These are phyloP conservation scores for Solanum sejunctum DNA, from an alignment of 257 asterid genomes.

Conservation along the genomic window DNA sequence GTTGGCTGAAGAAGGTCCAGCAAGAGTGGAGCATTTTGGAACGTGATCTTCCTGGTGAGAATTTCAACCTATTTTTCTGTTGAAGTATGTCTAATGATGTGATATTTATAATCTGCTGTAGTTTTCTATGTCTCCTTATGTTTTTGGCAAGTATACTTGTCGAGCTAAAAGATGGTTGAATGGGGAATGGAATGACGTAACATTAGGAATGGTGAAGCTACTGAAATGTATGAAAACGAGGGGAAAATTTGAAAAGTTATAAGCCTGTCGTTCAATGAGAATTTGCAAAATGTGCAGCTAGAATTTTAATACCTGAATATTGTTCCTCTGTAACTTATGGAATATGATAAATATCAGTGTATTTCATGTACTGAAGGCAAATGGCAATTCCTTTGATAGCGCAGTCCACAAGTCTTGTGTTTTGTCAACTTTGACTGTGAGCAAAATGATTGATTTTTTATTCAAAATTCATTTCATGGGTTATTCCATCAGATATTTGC, in stretches of 20 bases:
- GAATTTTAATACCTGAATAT: neutral
- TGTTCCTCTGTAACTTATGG: neutral
- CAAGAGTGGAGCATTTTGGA: conserved; percentile 87
- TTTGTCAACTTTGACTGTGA: neutral
- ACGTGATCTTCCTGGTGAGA: conserved; percentile 87
- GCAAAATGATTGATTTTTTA: neutral
- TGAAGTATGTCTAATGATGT: neutral
- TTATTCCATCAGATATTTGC: neutral
- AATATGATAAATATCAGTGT: neutral
- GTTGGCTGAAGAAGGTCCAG: conserved; percentile 78
- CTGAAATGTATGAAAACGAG: neutral
- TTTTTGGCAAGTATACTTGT: neutral
- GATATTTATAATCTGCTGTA: neutral
- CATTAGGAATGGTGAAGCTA: neutral
- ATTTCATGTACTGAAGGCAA: neutral
- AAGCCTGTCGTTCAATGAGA: neutral
- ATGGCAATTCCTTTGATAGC: neutral
- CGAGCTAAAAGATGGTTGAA: neutral
- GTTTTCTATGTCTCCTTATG: neutral
- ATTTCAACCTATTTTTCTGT: neutral
- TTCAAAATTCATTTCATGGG: neutral
- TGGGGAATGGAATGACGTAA: neutral
- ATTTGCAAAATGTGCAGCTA: neutral
- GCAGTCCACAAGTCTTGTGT: neutral
- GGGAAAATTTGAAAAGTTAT: neutral